Base-by-base conservation (phyloP, 1,284 basidiomycete genomes). In the Boletus subluridellus region DNA sequence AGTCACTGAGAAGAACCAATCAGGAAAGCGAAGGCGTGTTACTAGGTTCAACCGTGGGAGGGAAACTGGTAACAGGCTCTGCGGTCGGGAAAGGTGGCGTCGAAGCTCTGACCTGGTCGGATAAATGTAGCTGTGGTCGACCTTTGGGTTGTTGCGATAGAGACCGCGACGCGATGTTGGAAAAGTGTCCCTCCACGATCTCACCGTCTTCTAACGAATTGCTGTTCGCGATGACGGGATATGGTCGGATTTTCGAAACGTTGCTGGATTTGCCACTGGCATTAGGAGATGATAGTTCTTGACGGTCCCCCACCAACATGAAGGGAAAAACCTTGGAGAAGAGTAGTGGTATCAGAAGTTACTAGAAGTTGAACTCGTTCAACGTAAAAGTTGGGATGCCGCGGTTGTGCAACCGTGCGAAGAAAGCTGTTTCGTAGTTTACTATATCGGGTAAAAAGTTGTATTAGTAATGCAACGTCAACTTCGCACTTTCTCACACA, bases 191-290 rank as follows among this genome's bases (percentile, higher is more conserved):
- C 26, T 69, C 67, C 41, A 49, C 26, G 42, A 67, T 59, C 44
- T 69, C 65, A 32, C 67, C 63, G 48, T 67, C 67, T 57, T 66
- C 65, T 34, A 65, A 52, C 24, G 45, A 24, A 11, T 52, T 9
- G 14, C 48, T 49, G 34, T 7, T 52, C 15, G 49, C 35, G 32
- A n/a, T 34, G n/a, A 9, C 14, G 54, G 54, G 28, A 14, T 15
- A 15, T 7, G 51, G 51, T 26, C 30, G 28, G 24, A 17, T 28
- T 34, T 11, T 56, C 9, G 26, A 58, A 10, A 26, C 5, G 8
- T 17, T 24, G 37, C 26, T 17, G 11, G 17, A 39, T 28, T 34
- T 34, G 3, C 42, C 4, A 34, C 17, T 32, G 35, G 12, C 17
- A 10, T 24, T 21, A 9, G 8, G 8, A 32, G 26, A 58, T 28